A percentile compares a stretch with the other conserved stretches of the same genome.
Evolutionary conservation across 148 eudicot species (phyloP).

Genomic region (Linanthus parryae): DNA sequence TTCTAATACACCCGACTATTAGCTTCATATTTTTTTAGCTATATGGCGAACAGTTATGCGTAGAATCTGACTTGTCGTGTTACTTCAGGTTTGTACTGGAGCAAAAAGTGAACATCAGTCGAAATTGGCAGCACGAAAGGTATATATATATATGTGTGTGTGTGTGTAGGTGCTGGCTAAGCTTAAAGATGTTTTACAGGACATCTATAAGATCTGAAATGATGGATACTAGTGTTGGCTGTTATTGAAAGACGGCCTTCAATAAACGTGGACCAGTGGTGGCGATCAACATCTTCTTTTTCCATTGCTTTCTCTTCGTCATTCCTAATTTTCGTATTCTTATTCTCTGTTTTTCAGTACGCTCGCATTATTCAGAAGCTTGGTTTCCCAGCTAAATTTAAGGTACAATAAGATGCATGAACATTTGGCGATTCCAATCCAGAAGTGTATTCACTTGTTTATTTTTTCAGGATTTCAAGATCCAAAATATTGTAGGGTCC

Average conservation of each 20-base stretch:
- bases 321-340: not conserved
- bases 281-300: too few species aligned
- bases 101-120: conserved; percentile 69
- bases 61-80: conserved; percentile 3
- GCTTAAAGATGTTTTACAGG: not conserved
- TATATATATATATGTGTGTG: not conserved
- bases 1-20: too few species aligned
- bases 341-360: conserved; percentile 33
- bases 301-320: not conserved
- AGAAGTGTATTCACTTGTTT: not conserved
- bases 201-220: not conserved
- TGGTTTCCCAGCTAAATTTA: conserved; percentile 70
- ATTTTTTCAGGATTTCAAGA: conserved; percentile 57
- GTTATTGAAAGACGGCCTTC: too few species aligned
- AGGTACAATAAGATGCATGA: conserved; percentile 30
- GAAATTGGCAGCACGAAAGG: conserved; percentile 61
- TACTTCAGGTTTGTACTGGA: conserved; percentile 65
- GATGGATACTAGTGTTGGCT: too few species aligned
- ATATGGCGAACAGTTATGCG: too few species aligned
- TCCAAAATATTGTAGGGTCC: conserved; percentile 73
- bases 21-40: too few species aligned
- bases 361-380: conserved; percentile 80
- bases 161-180: not conserved
- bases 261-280: too few species aligned
- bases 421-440: not conserved